Conservation (phyloP, 2,329 filamentous ascomycete genomes). For the Alternaria gaisen region DNA sequence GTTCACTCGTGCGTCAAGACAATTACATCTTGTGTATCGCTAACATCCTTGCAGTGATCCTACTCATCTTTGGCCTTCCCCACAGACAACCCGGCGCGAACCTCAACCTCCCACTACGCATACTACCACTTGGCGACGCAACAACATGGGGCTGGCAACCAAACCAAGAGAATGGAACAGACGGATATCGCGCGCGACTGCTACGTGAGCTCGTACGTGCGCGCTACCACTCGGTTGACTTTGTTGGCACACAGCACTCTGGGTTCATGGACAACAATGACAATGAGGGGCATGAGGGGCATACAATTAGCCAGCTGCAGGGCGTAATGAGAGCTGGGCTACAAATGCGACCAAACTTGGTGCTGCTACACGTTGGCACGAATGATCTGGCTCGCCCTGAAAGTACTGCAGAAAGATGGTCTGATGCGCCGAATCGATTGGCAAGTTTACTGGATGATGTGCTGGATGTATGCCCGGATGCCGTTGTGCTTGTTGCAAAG, state of each 20-base stretch:
- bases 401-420: constrained; percentile 24
- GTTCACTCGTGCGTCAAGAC: not conserved
- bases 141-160: constrained; percentile 45
- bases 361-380: constrained; percentile 37
- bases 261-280: constrained; percentile 46
- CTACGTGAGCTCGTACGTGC: constrained; percentile 32
- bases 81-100: constrained; percentile 3
- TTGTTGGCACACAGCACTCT: constrained; percentile 43
- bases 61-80: constrained; percentile 12
- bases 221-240: constrained; percentile 30
- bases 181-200: constrained; percentile 52
- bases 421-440: constrained; percentile 45
- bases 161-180: constrained; percentile 34
- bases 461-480: constrained; percentile 37
- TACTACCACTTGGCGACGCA: constrained; percentile 38
- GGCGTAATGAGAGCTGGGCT: constrained; percentile 19
- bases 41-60: constrained; percentile 17
- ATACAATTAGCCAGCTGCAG: constrained; percentile 42
- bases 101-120: constrained; percentile 25
- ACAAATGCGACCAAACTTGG: constrained; percentile 30
- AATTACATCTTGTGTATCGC: not conserved
- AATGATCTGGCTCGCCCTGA: constrained; percentile 29
- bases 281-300: constrained; percentile 47
- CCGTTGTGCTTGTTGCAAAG: constrained; percentile 50
- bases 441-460: constrained; percentile 46